Evolutionary conservation across 2,329 filamentous ascomycete genomes (phyloP), one percentile per base, ranked within the genome.

Genomic region (Zymoseptoria passerinii): DNA sequence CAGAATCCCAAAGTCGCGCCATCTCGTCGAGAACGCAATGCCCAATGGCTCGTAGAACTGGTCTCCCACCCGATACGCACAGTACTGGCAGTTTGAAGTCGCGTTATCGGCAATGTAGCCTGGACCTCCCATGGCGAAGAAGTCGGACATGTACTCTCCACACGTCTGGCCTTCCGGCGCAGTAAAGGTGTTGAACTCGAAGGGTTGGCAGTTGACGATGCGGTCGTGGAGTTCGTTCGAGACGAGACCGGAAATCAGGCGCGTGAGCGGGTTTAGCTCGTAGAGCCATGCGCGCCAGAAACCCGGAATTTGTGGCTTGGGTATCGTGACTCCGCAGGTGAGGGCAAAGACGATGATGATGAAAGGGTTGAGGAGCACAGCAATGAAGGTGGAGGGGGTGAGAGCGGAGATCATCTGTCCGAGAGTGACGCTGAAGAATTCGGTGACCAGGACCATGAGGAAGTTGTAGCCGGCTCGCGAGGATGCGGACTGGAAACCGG

Each of bases 281-380:
- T 92, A 92, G 7, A 94, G 78, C 89, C 89, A 94, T 1, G 81
- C 79, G 35, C 86, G 81, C 88, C 88, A 94, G 75, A 91, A 91
- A 1, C 75, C 77, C 1, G 89, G 87, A 75, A 95, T 95, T 72
- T 89, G 84, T 0, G 86, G 82, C 49, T 85, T 83, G 0, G 90
- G 87, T 54, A 95, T 89, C 0, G 89, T 88, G 61, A 95, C 90
- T 73, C 90, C 90, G 68, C 89, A 95, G 83, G 95, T 95, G 23
- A 95, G 81, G 1, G 87, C 82, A 69, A 95, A 92, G 59, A 87
- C 84, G 71, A 94, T 89, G 73, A 91, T 86, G 71, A 94, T 77
- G 70, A 92, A 89, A 0, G 91, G 90, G 66, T 95, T 91, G 64
- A 90, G 81, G 65, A 92, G 84, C 13, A 87, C 84, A 0, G 88